Conservation (phyloP, 192 early-diverging fungal genomes). For the Backusella luteola region DNA sequence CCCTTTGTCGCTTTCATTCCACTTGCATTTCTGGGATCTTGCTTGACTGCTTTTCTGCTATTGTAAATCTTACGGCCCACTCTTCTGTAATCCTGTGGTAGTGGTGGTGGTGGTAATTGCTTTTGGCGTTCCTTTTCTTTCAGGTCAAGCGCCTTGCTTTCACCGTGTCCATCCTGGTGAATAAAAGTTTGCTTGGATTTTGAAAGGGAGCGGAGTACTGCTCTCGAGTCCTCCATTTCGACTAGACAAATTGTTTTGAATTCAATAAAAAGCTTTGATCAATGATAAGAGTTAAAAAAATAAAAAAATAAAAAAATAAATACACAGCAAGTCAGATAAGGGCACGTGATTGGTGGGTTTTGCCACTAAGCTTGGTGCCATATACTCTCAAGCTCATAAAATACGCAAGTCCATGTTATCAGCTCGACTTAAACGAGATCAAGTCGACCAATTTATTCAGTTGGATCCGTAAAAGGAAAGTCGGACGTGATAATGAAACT, state of each 20-base stretch:
- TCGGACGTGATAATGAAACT: too few relatives aligned
- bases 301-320: not conserved
- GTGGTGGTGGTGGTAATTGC: not conserved
- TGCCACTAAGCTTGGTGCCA: too few relatives aligned
- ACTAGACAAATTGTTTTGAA: not conserved
- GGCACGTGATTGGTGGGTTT: too few relatives aligned
- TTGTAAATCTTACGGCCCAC: not conserved
- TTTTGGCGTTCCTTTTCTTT: not conserved
- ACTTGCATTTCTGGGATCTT: conserved; percentile 4
- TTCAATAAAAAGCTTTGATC: not conserved
- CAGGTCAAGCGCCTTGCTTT: not conserved
- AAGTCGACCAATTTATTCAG: too few relatives aligned
- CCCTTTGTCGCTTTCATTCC: not conserved
- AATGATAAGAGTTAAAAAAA: not conserved
- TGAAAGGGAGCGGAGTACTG: not conserved
- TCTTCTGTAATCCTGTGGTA: not conserved
- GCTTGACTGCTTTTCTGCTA: not conserved
- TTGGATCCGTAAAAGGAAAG: too few relatives aligned
- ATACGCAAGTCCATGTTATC: too few relatives aligned
- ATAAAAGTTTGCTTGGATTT: not conserved
- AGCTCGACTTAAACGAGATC: too few relatives aligned
- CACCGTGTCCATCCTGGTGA: not conserved
- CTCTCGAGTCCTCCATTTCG: not conserved
- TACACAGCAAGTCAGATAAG: too few relatives aligned
- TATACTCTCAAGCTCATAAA: too few relatives aligned